Percentiles rank a stretch among this genome's conserved stretches.
Conservation (phyloP, 257 asterid species). For the Rubia yunnanensis region DNA sequence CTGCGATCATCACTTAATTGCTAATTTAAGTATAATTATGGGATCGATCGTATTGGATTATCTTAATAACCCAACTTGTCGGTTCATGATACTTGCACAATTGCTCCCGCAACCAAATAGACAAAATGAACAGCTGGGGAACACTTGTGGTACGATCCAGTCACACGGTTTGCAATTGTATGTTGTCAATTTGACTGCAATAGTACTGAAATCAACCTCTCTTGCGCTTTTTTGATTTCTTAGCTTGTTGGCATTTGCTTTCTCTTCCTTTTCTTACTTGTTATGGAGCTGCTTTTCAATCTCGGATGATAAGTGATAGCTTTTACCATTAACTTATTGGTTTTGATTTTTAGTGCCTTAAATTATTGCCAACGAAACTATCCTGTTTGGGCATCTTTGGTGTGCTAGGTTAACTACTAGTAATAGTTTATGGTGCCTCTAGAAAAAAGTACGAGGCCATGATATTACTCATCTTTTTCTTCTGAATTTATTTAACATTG, state of each 20-base stretch:
- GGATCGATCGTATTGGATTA: no score
- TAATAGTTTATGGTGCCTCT: neutral
- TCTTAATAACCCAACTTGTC: no score
- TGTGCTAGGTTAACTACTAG: neutral
- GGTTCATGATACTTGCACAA: no score
- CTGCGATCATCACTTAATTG: no score
- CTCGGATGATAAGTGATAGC: neutral
- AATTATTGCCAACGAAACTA: neutral
- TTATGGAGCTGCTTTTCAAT: conserved; percentile 1
- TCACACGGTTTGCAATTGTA: neutral
- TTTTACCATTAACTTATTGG: neutral
- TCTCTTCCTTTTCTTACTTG: neutral
- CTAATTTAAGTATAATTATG: no score
- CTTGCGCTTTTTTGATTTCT: neutral
- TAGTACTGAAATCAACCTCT: neutral
- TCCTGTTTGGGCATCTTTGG: neutral
- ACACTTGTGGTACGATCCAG: neutral
- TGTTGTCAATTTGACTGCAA: conserved; percentile 4
- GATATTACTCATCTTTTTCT: neutral
- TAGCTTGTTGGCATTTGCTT: neutral
- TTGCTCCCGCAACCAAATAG: no score
- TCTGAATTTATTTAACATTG: neutral
- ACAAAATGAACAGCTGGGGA: conserved; percentile 4
- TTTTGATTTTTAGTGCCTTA: neutral
- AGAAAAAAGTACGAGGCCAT: neutral